Conservation (phyloP, 768 basidiomycete genomes). For the Rhodosporidiobolus sp. region DNA sequence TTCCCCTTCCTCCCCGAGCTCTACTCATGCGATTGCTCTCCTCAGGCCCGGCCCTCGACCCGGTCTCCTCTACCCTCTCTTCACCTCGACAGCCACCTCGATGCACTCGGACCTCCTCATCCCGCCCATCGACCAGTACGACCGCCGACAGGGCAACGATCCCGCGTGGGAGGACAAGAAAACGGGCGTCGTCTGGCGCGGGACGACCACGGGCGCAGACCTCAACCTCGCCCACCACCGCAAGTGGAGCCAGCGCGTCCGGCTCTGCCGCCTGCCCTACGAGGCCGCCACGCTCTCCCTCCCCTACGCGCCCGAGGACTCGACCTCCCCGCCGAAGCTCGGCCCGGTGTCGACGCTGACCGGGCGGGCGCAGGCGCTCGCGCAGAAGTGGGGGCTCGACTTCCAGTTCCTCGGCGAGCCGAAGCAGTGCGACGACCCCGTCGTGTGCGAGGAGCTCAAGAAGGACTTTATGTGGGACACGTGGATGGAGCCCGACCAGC, state of each 20-base stretch:
- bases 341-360: constrained; percentile 13
- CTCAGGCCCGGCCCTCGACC: constrained; percentile 42
- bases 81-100: constrained; percentile 78
- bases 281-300: constrained; percentile 9
- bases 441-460: constrained; percentile 17
- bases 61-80: constrained; percentile 53
- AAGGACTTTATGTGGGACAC: constrained; percentile 47
- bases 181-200: constrained; percentile 82
- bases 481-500: constrained; percentile 47
- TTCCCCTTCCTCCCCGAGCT: background rate
- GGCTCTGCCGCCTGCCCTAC: constrained; percentile 37
- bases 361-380: constrained; percentile 9
- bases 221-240: constrained; percentile 40
- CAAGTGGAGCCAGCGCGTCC: constrained; percentile 41
- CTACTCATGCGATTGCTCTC: background rate
- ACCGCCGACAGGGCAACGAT: constrained; percentile 49
- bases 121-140: constrained; percentile 93
- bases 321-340: background rate
- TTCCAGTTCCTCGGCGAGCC: constrained; percentile 31
- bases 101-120: constrained; percentile 87
- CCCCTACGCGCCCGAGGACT: constrained; percentile 12
- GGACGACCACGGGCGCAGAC: constrained; percentile 79
- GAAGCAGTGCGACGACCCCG: constrained; percentile 19
- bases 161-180: constrained; percentile 87
- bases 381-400: constrained; percentile 17